These are phyloP conservation scores for Peltaster fructicola DNA, from an alignment of 2,329 filamentous ascomycete genomes.

Conservation along the genomic window DNA sequence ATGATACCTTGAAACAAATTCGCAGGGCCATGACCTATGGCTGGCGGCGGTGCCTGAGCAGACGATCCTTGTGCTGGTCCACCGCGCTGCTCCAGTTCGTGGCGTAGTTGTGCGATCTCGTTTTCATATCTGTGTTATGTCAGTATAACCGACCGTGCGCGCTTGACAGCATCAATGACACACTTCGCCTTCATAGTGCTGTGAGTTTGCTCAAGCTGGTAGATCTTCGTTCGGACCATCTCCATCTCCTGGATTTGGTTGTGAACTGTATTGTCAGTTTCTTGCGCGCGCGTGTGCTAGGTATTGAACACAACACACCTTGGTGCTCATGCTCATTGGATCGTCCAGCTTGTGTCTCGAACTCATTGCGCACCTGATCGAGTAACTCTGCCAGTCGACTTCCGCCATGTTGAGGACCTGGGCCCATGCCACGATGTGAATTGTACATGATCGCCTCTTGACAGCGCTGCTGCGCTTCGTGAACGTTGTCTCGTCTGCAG, in stretches of 20 bases:
- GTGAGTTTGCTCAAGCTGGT: constrained; percentile 78
- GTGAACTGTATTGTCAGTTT: constrained; percentile 44
- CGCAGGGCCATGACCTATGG: constrained; percentile 72
- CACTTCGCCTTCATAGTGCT: constrained; percentile 83
- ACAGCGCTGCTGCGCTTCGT: no score
- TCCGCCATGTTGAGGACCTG: constrained; percentile 40
- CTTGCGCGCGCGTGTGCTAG: constrained; percentile 1
- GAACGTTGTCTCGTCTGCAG: no score
- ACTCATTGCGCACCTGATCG: constrained; percentile 79
- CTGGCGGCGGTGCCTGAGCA: constrained; percentile 67
- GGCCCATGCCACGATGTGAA: constrained; percentile 64
- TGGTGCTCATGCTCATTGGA: constrained; percentile 83
- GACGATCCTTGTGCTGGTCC: constrained; percentile 48
- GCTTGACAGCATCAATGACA: constrained; percentile 17
- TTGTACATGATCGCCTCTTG: constrained; percentile 71
- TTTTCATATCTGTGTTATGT: constrained; percentile 62
- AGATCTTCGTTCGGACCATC: constrained; percentile 83
- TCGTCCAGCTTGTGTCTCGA: constrained; percentile 56
- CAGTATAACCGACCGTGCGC: constrained; percentile 3
- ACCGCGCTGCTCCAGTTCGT: constrained; percentile 63
- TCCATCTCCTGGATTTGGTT: constrained; percentile 90
- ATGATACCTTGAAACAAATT: constrained; percentile 94
- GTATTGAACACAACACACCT: constrained; percentile 44
- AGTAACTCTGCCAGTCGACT: constrained; percentile 76
- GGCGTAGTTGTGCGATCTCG: constrained; percentile 67